phyloP scores from a whole-genome alignment of 495 filamentous ascomycete genomes.

The Bryoglossum gracile region DNA sequence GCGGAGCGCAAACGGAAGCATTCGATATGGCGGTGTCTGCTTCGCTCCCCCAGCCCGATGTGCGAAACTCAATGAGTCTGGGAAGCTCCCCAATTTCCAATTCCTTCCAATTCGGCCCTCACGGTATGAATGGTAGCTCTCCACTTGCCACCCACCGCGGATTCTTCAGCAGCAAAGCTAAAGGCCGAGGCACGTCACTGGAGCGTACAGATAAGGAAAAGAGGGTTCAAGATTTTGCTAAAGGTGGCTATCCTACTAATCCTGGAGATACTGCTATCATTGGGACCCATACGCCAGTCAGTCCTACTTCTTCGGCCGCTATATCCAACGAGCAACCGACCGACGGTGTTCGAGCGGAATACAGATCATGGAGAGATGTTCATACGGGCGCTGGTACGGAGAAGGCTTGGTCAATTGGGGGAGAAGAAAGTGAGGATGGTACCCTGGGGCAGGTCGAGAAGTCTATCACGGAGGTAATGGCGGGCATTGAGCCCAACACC shows the following conservation, averaged over 20 bases:
- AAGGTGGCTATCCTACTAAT: slow-evolving; percentile 22
- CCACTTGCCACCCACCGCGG: slow-evolving; percentile 9
- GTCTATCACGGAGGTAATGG: slow-evolving; percentile 73
- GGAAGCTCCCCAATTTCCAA: slow-evolving; percentile 2
- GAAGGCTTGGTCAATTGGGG: slow-evolving; percentile 50
- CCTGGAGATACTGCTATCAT: slow-evolving; percentile 31
- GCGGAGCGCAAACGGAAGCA: not conserved
- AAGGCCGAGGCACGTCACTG: slow-evolving; percentile 31
- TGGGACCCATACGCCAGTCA: slow-evolving; percentile 13
- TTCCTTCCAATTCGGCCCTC: slow-evolving; percentile 16
- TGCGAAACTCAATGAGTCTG: not conserved
- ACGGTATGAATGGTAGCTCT: slow-evolving; percentile 6
- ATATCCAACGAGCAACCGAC: slow-evolving; percentile 19
- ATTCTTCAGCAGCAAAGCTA: slow-evolving; percentile 18
- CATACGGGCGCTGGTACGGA: slow-evolving; percentile 37
- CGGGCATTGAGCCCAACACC: slow-evolving; percentile 67
- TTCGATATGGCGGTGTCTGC: slow-evolving; percentile 11
- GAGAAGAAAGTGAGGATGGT: slow-evolving; percentile 29
- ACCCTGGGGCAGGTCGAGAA: slow-evolving; percentile 60
- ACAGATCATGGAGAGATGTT: slow-evolving; percentile 38
- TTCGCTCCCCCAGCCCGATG: not conserved
- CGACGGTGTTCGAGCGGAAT: slow-evolving; percentile 31
- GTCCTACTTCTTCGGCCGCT: slow-evolving; percentile 6
- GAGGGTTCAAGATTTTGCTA: slow-evolving; percentile 25
- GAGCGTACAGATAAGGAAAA: slow-evolving; percentile 39